Evolutionary conservation across 2,329 filamentous ascomycete genomes (phyloP), one percentile per base, ranked within the genome.

Genomic region (Aureobasidium sp.): DNA sequence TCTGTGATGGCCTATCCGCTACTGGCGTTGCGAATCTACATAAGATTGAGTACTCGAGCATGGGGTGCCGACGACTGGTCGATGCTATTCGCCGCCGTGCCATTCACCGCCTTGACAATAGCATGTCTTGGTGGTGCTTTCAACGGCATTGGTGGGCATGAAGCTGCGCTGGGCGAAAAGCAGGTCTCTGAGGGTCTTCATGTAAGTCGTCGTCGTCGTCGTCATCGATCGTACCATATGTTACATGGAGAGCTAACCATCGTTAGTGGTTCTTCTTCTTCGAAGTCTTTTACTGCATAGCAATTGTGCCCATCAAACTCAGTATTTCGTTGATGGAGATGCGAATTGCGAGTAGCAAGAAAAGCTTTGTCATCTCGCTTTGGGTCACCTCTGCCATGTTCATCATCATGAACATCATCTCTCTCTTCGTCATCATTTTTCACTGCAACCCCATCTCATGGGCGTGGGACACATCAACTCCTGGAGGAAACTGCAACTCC

Each of bases 251-350:
- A 12, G 27, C 39, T 67, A 66, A 37, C 67, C 49, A n/a, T 20
- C 2, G 1, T 8, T 42, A 73, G 72, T 74, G 69, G 66, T 74
- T 74, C 66, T 74, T 74, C 62, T 67, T 74, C 63, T 75, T 72
- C 52, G 70, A 74, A 56, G 64, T 73, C 53, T 73, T 74, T 60
- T 75, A 72, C 60, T 74, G 73, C 65, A 66, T 70, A 5, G 66
- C 72, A 8, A 70, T 74, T 55, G 72, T 75, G 12, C 70, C 70
- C 7, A 68, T 74, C 63, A 75, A 75, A 64, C 65, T 74, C n/a
- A 71, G 69, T 64, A 74, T 75, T 31, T 68, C 71, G 0, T 69
- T 74, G 58, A 73, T 72, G 70, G 64, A 74, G 55, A 69, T 72
- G 42, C 71, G 72, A 9, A 71, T 74, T 39, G 73, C 72, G 8